These are phyloP conservation scores for Pseudogymnoascus sp. DNA, from an alignment of 2,329 filamentous ascomycete species.

Conservation along the genomic window DNA sequence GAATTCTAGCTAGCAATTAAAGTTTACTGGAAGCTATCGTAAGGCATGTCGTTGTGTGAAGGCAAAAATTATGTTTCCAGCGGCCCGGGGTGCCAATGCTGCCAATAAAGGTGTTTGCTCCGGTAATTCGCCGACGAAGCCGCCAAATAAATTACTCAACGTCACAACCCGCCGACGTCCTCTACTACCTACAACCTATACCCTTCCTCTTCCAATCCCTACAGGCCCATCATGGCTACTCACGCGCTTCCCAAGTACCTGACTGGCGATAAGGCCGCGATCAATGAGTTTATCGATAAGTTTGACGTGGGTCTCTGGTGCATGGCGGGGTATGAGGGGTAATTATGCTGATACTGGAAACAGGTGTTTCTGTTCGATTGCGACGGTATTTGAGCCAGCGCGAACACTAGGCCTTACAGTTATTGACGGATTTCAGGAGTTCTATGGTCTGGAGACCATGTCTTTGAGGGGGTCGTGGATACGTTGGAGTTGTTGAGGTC, in stretches of 20 bases:
- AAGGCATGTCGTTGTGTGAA: not conserved
- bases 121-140: slow-evolving; percentile 3
- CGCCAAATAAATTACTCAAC: not conserved
- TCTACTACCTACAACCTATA: not conserved
- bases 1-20: not conserved
- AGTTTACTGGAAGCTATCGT: not conserved
- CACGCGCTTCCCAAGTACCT: slow-evolving; percentile 50
- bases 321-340: slow-evolving; percentile 9
- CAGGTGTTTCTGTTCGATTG: slow-evolving; percentile 94
- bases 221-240: not conserved
- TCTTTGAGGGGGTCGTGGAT: slow-evolving; percentile 79
- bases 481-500: slow-evolving; percentile 75
- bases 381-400: slow-evolving; percentile 59
- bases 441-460: slow-evolving; percentile 88
- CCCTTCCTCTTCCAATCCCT: not conserved
- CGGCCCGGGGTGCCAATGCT: slow-evolving; percentile 3
- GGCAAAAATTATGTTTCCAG: not conserved
- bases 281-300: slow-evolving; percentile 75
- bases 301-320: slow-evolving; percentile 68
- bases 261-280: slow-evolving; percentile 67
- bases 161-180: not conserved
- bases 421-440: slow-evolving; percentile 54
- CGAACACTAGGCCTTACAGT: not conserved
- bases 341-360: slow-evolving; percentile 20
- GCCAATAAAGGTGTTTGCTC: not conserved